These are phyloP conservation scores for Pleurotus cornucopiae DNA, from an alignment of 768 basidiomycete genomes.

Conservation along the genomic window DNA sequence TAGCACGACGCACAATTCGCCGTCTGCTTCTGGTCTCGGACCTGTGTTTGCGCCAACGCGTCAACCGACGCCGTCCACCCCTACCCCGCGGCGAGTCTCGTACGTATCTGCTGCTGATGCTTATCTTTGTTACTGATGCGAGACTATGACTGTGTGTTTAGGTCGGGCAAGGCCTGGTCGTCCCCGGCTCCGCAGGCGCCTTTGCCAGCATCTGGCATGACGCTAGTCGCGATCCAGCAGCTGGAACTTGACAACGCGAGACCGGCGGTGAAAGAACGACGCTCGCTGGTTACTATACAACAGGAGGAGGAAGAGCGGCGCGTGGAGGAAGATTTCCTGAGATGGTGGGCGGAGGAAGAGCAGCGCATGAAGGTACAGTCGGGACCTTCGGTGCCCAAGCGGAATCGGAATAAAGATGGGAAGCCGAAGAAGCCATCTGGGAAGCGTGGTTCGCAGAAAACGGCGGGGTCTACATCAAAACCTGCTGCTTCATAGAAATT, in stretches of 20 bases:
- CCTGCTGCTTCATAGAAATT: too few relatives aligned
- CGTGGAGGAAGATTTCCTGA: constrained; percentile 76
- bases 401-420: background rate
- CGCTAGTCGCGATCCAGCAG: constrained; percentile 83
- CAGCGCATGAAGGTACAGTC: constrained; percentile 57
- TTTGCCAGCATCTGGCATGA: constrained; percentile 38
- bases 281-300: constrained; percentile 79
- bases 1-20: background rate
- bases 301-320: constrained; percentile 69
- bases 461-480: too few relatives aligned
- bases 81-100: constrained; percentile 40
- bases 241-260: constrained; percentile 56
- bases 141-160: background rate
- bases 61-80: constrained; percentile 27
- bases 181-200: constrained; percentile 47
- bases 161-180: constrained; percentile 63
- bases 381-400: constrained; percentile 12
- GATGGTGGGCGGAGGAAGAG: constrained; percentile 89
- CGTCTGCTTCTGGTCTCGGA: constrained; percentile 39
- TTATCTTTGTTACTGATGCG: background rate
- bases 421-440: too few relatives aligned
- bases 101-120: constrained; percentile 27
- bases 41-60: constrained; percentile 63
- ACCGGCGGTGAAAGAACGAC: constrained; percentile 42
- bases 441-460: too few relatives aligned